phyloP scores from a whole-genome alignment of 257 asterid species.

The Penstemon barbatus region DNA sequence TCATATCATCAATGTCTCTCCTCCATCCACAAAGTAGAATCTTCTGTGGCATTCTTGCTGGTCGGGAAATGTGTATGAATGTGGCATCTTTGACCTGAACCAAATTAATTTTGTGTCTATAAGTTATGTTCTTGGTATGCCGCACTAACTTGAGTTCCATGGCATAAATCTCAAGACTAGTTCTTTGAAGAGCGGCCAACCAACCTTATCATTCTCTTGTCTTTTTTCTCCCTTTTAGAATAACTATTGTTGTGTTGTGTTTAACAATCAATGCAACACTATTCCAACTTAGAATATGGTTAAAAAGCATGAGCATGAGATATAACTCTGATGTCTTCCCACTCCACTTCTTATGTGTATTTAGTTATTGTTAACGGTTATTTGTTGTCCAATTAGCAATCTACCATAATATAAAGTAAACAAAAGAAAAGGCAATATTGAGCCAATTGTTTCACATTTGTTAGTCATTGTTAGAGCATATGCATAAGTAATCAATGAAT shows the following conservation, averaged over 20 bases:
- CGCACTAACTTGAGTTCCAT: slow-evolving; percentile 50
- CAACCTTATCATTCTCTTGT: slow-evolving; percentile 28
- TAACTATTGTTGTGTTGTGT: background rate
- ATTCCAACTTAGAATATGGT: background rate
- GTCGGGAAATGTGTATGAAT: slow-evolving; percentile 63
- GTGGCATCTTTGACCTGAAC: slow-evolving; percentile 87
- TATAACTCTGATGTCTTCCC: background rate
- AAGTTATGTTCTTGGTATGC: slow-evolving; percentile 59
- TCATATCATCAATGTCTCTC: slow-evolving; percentile 96
- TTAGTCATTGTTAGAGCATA: background rate
- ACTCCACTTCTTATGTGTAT: slow-evolving; percentile 8
- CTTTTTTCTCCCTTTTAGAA: slow-evolving; percentile 25
- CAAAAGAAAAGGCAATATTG: background rate
- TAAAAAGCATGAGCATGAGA: slow-evolving; percentile 13
- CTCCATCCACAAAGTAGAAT: slow-evolving; percentile 97
- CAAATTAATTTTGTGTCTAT: slow-evolving; percentile 72
- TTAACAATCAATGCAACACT: slow-evolving; percentile 7
- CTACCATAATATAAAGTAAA: too few species aligned
- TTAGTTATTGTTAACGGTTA: slow-evolving; percentile 5
- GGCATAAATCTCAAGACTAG: slow-evolving; percentile 46
- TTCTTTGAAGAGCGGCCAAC: slow-evolving; percentile 55
- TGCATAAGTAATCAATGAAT: background rate
- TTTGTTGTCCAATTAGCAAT: background rate
- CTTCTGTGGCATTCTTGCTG: slow-evolving; percentile 90
- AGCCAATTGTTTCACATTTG: background rate